A percentile compares a stretch with the other conserved stretches of the same genome.
These are phyloP conservation scores for Candida patagonica DNA, from an alignment of 805 yeast genomes.

Conservation along the genomic window DNA sequence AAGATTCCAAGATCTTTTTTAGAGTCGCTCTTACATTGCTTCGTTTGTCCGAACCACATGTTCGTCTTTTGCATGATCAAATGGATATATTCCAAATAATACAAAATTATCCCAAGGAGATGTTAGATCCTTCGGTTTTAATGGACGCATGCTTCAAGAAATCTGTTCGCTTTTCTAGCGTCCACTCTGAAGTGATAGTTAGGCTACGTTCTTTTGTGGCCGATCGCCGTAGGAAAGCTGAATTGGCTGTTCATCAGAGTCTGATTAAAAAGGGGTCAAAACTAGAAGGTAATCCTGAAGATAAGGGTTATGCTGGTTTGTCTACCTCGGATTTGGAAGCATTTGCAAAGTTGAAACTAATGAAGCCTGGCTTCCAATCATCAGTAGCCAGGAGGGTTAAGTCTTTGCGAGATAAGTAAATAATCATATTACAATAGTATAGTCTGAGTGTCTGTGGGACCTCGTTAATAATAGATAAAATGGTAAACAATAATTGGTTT, in stretches of 20 bases:
- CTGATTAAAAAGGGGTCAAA: not conserved
- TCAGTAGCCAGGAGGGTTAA: not conserved
- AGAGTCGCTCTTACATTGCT: slow-evolving; percentile 73
- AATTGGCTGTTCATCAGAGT: not conserved
- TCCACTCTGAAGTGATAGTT: slow-evolving; percentile 74
- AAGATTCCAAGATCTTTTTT: slow-evolving; percentile 80
- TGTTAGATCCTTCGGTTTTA: slow-evolving; percentile 30
- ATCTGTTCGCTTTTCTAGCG: slow-evolving; percentile 43
- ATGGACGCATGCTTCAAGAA: slow-evolving; percentile 20
- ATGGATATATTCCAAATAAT: slow-evolving; percentile 74
- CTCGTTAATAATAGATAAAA: too few relatives aligned
- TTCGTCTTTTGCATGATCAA: slow-evolving; percentile 35
- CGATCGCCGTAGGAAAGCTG: slow-evolving; percentile 26
- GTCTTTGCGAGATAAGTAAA: not conserved
- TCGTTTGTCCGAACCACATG: slow-evolving; percentile 61
- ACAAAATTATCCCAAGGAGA: slow-evolving; percentile 68
- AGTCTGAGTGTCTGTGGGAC: not conserved
- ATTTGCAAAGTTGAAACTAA: not conserved
- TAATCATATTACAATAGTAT: not conserved
- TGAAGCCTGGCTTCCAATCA: not conserved
- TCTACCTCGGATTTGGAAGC: slow-evolving; percentile 1
- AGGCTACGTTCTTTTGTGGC: slow-evolving; percentile 72
- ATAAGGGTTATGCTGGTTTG: not conserved
- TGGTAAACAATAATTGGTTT: too few relatives aligned
- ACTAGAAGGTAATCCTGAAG: not conserved